Percentiles rank a stretch among this genome's conserved stretches.
Evolutionary conservation across 2,329 filamentous ascomycete genomes (phyloP).

Genomic region (Zasmidium cellare): DNA sequence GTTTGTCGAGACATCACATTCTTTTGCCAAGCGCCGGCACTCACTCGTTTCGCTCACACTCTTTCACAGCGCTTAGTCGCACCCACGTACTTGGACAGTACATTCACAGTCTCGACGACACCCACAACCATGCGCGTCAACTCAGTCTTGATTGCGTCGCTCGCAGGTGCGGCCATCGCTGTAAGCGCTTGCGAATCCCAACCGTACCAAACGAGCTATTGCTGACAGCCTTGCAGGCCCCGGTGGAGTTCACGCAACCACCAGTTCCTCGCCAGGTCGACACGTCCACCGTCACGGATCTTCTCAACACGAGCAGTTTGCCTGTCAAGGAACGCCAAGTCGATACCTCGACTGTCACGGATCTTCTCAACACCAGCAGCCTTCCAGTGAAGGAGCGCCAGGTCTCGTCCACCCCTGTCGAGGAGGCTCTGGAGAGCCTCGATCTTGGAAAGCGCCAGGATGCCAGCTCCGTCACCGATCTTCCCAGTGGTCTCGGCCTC

Average conservation of each 20-base stretch:
- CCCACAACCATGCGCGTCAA: constrained; percentile 2
- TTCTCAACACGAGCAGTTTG: not conserved
- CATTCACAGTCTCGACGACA: not conserved
- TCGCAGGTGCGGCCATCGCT: constrained; percentile 3
- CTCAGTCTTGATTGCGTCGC: constrained; percentile 4
- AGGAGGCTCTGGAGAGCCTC: not conserved
- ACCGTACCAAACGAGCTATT: not conserved
- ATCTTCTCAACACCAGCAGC: not conserved
- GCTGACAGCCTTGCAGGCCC: not conserved
- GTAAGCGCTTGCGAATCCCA: not conserved
- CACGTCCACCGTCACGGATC: not conserved
- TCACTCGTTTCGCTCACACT: not conserved
- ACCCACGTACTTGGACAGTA: not conserved
- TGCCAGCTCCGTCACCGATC: too few relatives aligned
- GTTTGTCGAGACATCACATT: not conserved
- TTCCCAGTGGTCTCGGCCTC: too few relatives aligned
- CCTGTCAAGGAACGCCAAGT: not conserved
- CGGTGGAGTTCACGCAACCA: not conserved
- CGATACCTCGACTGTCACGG: not conserved
- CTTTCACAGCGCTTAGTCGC: not conserved
- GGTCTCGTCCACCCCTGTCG: not conserved
- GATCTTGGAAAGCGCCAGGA: not conserved
- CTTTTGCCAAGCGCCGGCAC: not conserved
- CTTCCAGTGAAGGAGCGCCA: not conserved
- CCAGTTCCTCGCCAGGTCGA: not conserved